Conservation (phyloP, 768 basidiomycete genomes). For the Tricholoma saponaceum region DNA sequence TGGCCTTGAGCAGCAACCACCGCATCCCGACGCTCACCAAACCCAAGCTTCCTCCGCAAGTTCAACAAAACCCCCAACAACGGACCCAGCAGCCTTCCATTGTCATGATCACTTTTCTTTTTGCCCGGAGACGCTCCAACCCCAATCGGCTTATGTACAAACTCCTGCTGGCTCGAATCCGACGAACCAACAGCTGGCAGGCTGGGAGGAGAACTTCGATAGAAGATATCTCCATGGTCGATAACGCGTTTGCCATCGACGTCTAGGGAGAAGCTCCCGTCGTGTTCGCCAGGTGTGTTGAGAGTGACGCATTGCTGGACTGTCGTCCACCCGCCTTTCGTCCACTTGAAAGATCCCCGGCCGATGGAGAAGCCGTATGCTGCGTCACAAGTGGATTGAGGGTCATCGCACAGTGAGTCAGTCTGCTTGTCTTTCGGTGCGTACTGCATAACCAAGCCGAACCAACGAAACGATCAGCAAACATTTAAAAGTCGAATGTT, state of each 20-base stretch:
- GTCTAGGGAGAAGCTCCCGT: constrained; percentile 61
- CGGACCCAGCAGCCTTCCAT: not conserved
- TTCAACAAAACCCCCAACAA: not conserved
- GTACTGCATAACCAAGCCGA: constrained; percentile 41
- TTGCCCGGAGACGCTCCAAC: not conserved
- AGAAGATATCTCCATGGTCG: constrained; percentile 53
- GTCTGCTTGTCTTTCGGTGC: constrained; percentile 73
- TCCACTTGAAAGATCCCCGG: constrained; percentile 65
- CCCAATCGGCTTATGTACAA: not conserved
- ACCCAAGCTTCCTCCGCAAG: not conserved
- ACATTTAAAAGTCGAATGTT: not conserved
- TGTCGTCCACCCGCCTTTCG: constrained; percentile 64
- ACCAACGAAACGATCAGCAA: not conserved
- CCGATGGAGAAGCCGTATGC: constrained; percentile 74
- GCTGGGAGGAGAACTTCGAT: constrained; percentile 44
- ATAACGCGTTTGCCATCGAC: constrained; percentile 60
- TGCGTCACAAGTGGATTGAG: constrained; percentile 57
- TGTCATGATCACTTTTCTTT: not conserved
- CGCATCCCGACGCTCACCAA: not conserved
- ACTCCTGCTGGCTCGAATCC: not conserved
- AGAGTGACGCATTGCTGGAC: constrained; percentile 65
- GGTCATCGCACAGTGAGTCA: constrained; percentile 49
- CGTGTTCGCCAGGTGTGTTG: constrained; percentile 69
- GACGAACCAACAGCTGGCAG: not conserved
- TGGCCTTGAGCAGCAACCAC: not conserved